Conservation (phyloP, 768 basidiomycete genomes). For the Collybiopsis confluens region DNA sequence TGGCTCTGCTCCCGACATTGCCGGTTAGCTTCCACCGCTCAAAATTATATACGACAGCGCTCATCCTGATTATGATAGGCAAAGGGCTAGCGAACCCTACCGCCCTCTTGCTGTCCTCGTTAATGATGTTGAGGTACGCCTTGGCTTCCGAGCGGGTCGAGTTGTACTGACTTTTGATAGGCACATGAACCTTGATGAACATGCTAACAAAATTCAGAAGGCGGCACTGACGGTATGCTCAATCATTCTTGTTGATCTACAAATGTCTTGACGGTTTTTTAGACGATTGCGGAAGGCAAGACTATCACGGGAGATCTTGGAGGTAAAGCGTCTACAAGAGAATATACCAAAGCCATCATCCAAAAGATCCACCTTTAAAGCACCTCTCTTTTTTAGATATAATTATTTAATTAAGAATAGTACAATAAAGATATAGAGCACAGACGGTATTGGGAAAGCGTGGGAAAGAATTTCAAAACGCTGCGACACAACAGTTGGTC, state of each 20-base stretch:
- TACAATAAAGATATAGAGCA: neutral
- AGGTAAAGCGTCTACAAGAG: slow-evolving; percentile 83
- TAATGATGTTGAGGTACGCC: slow-evolving; percentile 95
- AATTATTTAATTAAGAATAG: too few species aligned
- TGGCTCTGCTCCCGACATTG: slow-evolving; percentile 99
- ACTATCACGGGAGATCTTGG: slow-evolving; percentile 93
- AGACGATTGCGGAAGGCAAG: slow-evolving; percentile 98
- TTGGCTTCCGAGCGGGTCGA: slow-evolving; percentile 10
- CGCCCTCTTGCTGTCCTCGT: slow-evolving; percentile 88
- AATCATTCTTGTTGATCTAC: neutral
- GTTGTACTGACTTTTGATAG: slow-evolving; percentile 32
- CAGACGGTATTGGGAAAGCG: neutral
- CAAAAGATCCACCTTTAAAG: too few species aligned
- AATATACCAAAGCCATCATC: slow-evolving; percentile 89
- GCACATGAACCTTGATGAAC: slow-evolving; percentile 86
- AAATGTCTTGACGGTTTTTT: slow-evolving; percentile 11
- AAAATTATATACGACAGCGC: too few species aligned
- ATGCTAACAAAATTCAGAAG: slow-evolving; percentile 88
- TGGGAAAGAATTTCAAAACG: neutral
- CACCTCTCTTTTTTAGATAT: too few species aligned
- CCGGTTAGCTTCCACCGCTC: too few species aligned
- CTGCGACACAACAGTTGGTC: neutral
- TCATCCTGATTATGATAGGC: slow-evolving; percentile 35
- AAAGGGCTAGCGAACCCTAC: slow-evolving; percentile 98
- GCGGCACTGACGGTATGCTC: slow-evolving; percentile 79